Evolutionary conservation across 805 yeast species (phyloP).

Genomic region (Yamadazyma ubonensis): DNA sequence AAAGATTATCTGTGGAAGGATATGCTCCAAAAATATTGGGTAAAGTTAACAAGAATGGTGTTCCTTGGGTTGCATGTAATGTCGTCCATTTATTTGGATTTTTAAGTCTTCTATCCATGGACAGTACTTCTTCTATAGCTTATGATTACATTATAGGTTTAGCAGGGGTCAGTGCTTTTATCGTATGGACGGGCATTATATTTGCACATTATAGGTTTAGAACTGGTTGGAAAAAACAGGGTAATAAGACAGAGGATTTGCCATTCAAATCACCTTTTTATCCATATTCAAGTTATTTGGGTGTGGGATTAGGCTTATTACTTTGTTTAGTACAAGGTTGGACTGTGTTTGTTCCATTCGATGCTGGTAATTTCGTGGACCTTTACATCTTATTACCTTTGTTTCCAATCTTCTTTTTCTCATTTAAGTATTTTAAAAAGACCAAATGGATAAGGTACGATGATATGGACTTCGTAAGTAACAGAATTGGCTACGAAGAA

Average conservation of each 20-base stretch:
- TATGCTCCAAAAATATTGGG: constrained; percentile 39
- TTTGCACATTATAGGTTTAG: constrained; percentile 21
- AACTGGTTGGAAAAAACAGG: constrained; percentile 21
- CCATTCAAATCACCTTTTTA: constrained; percentile 19
- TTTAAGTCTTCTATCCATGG: constrained; percentile 19
- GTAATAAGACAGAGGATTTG: constrained; percentile 14
- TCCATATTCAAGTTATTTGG: constrained; percentile 18
- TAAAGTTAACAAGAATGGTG: constrained; percentile 31
- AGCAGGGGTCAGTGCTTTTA: constrained; percentile 22
- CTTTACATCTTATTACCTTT: constrained; percentile 21
- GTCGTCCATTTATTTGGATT: constrained; percentile 19
- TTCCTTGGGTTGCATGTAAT: constrained; percentile 29
- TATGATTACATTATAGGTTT: constrained; percentile 20
- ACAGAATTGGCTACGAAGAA: constrained; percentile 21
- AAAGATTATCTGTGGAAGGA: constrained; percentile 35
- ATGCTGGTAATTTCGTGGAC: constrained; percentile 21
- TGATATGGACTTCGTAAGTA: constrained; percentile 49
- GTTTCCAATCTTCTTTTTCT: constrained; percentile 30
- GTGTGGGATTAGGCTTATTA: constrained; percentile 16
- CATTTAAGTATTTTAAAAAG: constrained; percentile 30
- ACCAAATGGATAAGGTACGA: constrained; percentile 37
- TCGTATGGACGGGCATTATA: constrained; percentile 24
- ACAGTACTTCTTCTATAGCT: constrained; percentile 18
- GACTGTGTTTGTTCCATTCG: constrained; percentile 22
- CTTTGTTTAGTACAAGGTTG: constrained; percentile 24